phyloP scores from a whole-genome alignment of 2,329 filamentous ascomycete genomes.

The Fusarium globosum region DNA sequence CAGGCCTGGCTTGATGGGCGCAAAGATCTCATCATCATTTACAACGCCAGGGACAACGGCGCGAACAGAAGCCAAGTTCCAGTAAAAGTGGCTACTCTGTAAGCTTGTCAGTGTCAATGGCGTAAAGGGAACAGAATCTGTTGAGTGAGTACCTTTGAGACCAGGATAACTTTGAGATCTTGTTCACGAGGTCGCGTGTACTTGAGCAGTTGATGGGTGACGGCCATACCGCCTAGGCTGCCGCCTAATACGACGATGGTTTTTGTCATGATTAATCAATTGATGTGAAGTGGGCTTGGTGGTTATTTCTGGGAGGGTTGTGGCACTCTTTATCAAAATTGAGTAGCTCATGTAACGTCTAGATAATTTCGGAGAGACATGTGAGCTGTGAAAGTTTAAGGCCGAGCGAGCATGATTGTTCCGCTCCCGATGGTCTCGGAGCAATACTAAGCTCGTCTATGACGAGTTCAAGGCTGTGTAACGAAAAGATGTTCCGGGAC shows the following conservation, averaged over 20 bases:
- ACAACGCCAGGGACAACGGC: slow-evolving; percentile 63
- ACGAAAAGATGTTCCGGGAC: slow-evolving; percentile 2
- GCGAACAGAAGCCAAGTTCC: slow-evolving; percentile 67
- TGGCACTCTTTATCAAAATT: background rate
- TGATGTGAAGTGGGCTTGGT: background rate
- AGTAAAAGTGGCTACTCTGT: slow-evolving; percentile 68
- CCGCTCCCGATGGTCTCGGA: slow-evolving; percentile 22
- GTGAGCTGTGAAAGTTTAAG: slow-evolving; percentile 5
- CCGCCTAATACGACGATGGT: slow-evolving; percentile 67
- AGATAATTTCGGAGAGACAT: background rate
- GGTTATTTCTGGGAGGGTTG: background rate
- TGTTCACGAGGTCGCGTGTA: slow-evolving; percentile 57
- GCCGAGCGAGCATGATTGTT: slow-evolving; percentile 12
- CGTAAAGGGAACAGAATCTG: background rate
- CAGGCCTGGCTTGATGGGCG: slow-evolving; percentile 61
- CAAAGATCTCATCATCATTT: slow-evolving; percentile 62
- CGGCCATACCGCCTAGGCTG: slow-evolving; percentile 63
- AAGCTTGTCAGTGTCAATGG: background rate
- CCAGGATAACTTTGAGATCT: slow-evolving; percentile 65
- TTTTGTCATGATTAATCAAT: slow-evolving; percentile 55
- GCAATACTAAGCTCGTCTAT: slow-evolving; percentile 22
- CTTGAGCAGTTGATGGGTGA: slow-evolving; percentile 66
- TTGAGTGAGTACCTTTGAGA: slow-evolving; percentile 60
- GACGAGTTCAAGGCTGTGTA: slow-evolving; percentile 30
- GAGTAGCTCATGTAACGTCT: background rate